Evolutionary conservation across 179 eudicot species (phyloP).

Genomic region (Monotropa hypopitys): DNA sequence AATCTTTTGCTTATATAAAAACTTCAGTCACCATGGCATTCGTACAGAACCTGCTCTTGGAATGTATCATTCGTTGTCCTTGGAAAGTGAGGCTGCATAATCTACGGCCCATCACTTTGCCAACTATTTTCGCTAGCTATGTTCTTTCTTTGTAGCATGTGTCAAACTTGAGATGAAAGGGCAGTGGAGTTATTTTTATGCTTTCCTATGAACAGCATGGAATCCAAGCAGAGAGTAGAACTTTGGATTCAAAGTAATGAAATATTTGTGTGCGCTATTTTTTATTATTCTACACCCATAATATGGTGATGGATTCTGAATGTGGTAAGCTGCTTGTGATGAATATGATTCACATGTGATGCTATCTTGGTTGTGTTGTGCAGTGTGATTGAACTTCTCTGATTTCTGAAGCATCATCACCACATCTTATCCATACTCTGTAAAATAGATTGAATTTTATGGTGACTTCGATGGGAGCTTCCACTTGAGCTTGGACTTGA

Average conservation of each 20-base stretch:
- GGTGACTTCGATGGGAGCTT: slow-evolving; percentile 87
- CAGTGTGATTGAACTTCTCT: neutral
- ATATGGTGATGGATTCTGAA: neutral
- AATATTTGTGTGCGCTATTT: neutral
- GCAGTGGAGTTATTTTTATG: neutral
- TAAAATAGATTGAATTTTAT: slow-evolving; percentile 76
- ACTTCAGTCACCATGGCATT: too few relatives aligned
- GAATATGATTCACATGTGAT: neutral
- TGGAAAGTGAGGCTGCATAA: neutral
- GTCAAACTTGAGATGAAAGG: neutral
- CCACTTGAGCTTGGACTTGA: slow-evolving; percentile 79
- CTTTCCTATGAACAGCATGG: neutral
- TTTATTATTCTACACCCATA: neutral
- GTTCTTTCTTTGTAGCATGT: neutral
- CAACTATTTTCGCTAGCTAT: neutral
- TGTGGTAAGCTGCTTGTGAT: neutral
- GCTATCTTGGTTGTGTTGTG: neutral
- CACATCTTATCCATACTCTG: neutral
- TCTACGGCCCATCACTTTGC: neutral
- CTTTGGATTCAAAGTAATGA: neutral
- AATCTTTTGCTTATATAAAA: neutral
- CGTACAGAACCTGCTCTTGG: neutral
- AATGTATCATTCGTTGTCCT: neutral
- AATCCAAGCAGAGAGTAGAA: neutral
- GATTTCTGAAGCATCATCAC: neutral